Base-by-base conservation (phyloP, 176 grass and related monocot genomes). In the Carex scoparia region DNA sequence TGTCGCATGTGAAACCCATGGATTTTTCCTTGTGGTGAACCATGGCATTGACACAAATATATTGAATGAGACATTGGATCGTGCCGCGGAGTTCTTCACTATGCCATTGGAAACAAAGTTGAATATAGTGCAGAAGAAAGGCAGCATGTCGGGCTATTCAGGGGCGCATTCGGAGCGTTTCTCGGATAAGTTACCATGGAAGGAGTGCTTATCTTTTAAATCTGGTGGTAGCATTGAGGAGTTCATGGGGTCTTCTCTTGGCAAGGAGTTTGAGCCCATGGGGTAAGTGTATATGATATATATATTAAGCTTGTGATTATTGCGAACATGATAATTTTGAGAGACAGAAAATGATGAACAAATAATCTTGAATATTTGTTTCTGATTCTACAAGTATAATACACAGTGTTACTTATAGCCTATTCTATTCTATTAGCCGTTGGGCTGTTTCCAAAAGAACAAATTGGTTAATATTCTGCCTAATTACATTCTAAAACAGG, bases 91-190 rank as follows among this genome's bases (percentile, higher is more conserved):
- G 40, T 97, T 94, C 86, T 97, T 97, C 83, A 79, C 44, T 15
- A 84, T 91, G 19, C 92, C 92, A 4, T 81, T 88, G 42, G 75
- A 73, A 74, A 79, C 79, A 0, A 94, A 94, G 92, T 81, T 88
- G 42, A 72, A 68, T 37, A 86, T 77, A 0, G 27, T 82, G 60
- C 88, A 90, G 44, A 65, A 14, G 27, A 86, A 89, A 23, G 90
- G 87, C 3, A 79, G 73, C 84, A 28, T 94, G 54, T 55, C 70
- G 82, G 92, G 94, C 10, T 97, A 88, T 78, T 65, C 94, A 12
- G 55, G 84, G 12, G 92, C 90, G 9, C 94, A 97, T 86, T 61
- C 81, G 1, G 87, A 94, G 68, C 92, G 94, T n/a, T 97, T 97
- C 81, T 42, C 86, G 13, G 38, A 67, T 51, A 91, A 92, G 19